phyloP scores from a whole-genome alignment of 1,284 basidiomycete species.

The Somion occarium region DNA sequence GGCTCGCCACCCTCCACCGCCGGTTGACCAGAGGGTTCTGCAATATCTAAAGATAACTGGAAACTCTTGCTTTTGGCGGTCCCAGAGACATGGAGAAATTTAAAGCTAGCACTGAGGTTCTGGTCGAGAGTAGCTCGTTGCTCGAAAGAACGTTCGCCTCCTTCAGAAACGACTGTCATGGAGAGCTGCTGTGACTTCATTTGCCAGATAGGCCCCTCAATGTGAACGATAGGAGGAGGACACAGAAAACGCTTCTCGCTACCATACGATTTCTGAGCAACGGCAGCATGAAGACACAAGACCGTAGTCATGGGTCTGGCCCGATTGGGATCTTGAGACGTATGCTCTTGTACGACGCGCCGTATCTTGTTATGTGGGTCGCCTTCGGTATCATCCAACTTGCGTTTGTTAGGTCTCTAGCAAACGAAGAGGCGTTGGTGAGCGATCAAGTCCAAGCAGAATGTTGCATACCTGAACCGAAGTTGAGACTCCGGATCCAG shows the following conservation, averaged over 20 bases:
- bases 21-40: slow-evolving; percentile 54
- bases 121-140: slow-evolving; percentile 77
- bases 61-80: slow-evolving; percentile 89
- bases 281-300: slow-evolving; percentile 82
- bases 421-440: no score
- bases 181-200: slow-evolving; percentile 76
- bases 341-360: slow-evolving; percentile 74
- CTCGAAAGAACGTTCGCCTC: slow-evolving; percentile 75
- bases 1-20: slow-evolving; percentile 47
- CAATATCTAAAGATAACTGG: slow-evolving; percentile 78
- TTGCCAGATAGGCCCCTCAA: slow-evolving; percentile 79
- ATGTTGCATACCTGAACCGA: not conserved
- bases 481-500: not conserved
- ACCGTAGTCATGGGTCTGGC: slow-evolving; percentile 85
- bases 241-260: slow-evolving; percentile 90
- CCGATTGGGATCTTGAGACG: slow-evolving; percentile 64
- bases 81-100: slow-evolving; percentile 85
- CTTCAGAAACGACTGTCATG: slow-evolving; percentile 83
- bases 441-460: no score
- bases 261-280: slow-evolving; percentile 90
- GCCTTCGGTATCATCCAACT: slow-evolving; percentile 60
- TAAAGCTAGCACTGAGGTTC: slow-evolving; percentile 83
- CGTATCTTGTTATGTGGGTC: slow-evolving; percentile 75
- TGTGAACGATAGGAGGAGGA: slow-evolving; percentile 84
- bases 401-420: slow-evolving; percentile 56